Evolutionary conservation across 352 stramenopile genomes (phyloP).

Genomic region (Phytophthora uliginosa): DNA sequence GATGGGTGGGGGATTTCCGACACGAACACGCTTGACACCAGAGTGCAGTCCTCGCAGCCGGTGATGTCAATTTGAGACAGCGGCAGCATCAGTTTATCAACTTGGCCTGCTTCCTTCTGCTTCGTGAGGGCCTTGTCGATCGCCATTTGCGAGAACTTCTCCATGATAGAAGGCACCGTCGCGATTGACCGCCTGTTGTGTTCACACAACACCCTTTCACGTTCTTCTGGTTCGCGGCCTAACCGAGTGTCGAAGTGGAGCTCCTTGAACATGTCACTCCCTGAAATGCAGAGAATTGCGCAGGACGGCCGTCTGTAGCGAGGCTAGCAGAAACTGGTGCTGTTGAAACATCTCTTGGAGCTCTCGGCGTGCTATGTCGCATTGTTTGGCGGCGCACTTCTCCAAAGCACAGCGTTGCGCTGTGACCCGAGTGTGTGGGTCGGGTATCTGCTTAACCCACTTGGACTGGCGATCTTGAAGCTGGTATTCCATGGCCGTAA

Average conservation of each 20-base stretch:
- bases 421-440: neutral
- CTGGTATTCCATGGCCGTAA: constrained; percentile 37
- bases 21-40: constrained; percentile 30
- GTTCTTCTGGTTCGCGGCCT: neutral
- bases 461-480: constrained; percentile 22
- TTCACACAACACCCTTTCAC: neutral
- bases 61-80: constrained; percentile 18
- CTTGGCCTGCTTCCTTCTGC: neutral
- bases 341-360: neutral
- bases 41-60: constrained; percentile 22
- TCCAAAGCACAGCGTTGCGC: neutral
- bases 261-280: neutral
- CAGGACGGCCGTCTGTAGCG: neutral
- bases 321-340: neutral
- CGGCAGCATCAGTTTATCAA: neutral
- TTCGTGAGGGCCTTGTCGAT: constrained; percentile 6
- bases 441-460: constrained; percentile 28
- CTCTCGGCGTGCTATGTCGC: neutral
- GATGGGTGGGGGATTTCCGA: constrained; percentile 31
- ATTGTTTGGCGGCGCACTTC: neutral
- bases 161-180: neutral
- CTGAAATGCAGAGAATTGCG: neutral
- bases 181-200: neutral
- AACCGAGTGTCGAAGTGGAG: neutral
- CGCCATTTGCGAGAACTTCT: constrained; percentile 9